A percentile compares a stretch with the other conserved stretches of the same genome.
phyloP scores from a whole-genome alignment of 2,329 filamentous ascomycete genomes.

The Stagonosporopsis vannaccii region DNA sequence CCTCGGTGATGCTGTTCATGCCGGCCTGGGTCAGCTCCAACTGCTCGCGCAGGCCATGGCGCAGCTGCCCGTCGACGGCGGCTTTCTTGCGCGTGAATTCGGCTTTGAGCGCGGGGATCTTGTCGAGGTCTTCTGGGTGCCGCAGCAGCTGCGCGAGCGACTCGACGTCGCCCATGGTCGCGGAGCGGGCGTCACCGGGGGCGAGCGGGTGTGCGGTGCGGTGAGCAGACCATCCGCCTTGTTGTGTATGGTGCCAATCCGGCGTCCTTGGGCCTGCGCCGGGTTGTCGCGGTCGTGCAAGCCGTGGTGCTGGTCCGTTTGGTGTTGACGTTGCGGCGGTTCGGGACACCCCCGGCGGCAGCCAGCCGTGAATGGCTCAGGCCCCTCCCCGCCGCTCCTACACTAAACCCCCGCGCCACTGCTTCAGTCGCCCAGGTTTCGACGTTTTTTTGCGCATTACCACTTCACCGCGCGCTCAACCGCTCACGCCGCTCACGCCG shows the following conservation, averaged over 20 bases:
- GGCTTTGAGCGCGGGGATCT: constrained; percentile 85
- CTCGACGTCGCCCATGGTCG: constrained; percentile 67
- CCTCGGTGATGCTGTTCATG: constrained; percentile 87
- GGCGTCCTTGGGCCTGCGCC: neutral
- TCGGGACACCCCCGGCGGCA: neutral
- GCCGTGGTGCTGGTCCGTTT: neutral
- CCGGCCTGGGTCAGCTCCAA: constrained; percentile 92
- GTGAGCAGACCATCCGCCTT: neutral
- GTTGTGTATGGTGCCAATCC: neutral
- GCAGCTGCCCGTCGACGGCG: constrained; percentile 88
- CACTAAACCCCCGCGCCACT: constrained; percentile 1
- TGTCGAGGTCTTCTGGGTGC: constrained; percentile 96
- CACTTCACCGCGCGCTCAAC: neutral
- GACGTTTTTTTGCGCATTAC: constrained; percentile 5
- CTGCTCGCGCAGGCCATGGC: constrained; percentile 87
- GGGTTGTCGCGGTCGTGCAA: neutral
- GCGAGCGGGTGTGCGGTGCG: neutral
- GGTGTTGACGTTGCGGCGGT: neutral
- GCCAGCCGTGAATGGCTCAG: neutral
- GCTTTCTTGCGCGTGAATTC: constrained; percentile 96
- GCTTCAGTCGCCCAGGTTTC: neutral
- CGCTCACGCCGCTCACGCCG: neutral
- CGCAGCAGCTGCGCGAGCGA: constrained; percentile 87
- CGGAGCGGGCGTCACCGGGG: neutral
- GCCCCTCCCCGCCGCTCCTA: neutral